These are phyloP conservation scores for Phytophthora niederhauseri DNA, from an alignment of 352 stramenopile genomes.

Conservation along the genomic window DNA sequence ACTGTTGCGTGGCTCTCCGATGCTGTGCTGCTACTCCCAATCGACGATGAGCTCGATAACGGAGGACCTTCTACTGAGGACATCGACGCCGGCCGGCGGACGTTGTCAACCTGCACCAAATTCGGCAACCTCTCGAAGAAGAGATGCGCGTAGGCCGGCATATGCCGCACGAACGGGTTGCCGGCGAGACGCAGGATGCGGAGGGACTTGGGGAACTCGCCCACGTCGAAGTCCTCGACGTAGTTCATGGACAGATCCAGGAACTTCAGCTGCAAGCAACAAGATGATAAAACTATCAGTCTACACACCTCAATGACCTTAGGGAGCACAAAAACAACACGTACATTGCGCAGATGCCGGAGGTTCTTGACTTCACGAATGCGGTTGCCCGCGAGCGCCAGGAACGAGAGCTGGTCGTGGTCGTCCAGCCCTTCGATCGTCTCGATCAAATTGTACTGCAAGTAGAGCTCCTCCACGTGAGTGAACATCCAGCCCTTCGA, in stretches of 20 bases:
- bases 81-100: slow-evolving; percentile 36
- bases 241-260: slow-evolving; percentile 80
- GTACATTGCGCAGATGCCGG: slow-evolving; percentile 58
- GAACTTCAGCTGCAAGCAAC: slow-evolving; percentile 61
- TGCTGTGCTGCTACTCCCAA: slow-evolving; percentile 24
- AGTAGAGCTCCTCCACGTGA: slow-evolving; percentile 75
- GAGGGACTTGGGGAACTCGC: slow-evolving; percentile 63
- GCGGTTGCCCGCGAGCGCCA: slow-evolving; percentile 69
- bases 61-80: slow-evolving; percentile 8
- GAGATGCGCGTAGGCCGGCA: slow-evolving; percentile 58
- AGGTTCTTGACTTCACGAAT: slow-evolving; percentile 70
- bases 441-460: slow-evolving; percentile 77
- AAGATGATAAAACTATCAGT: slow-evolving; percentile 1
- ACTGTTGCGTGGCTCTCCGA: slow-evolving; percentile 9
- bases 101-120: slow-evolving; percentile 62
- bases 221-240: slow-evolving; percentile 69
- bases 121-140: slow-evolving; percentile 72
- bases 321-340: no score
- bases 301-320: neutral
- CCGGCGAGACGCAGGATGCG: slow-evolving; percentile 54
- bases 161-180: slow-evolving; percentile 65
- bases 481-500: slow-evolving; percentile 79
- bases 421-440: slow-evolving; percentile 70
- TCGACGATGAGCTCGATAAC: slow-evolving; percentile 18
- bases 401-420: slow-evolving; percentile 58